These are phyloP conservation scores for Fusarium buharicum DNA, from an alignment of 2,329 filamentous ascomycete species.

Conservation along the genomic window DNA sequence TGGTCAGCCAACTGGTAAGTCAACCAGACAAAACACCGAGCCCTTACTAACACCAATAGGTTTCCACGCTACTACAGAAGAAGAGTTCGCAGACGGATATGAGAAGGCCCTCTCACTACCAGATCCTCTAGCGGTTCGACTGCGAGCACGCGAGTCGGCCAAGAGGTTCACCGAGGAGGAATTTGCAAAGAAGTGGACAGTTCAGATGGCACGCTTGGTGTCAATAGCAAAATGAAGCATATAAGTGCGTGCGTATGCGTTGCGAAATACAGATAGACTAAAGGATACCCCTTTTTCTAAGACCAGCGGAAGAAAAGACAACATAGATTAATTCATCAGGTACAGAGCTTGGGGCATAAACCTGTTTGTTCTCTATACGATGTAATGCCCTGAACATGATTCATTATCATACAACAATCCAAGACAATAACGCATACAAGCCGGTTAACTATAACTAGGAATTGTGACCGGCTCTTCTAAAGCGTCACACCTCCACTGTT, in stretches of 20 bases:
- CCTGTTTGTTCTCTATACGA: not conserved
- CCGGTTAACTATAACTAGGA: not conserved
- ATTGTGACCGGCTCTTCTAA: constrained; percentile 38
- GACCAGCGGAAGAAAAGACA: constrained; percentile 19
- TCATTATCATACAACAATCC: not conserved
- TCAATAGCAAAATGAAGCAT: constrained; percentile 48
- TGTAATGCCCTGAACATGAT: not conserved
- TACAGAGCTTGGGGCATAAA: not conserved
- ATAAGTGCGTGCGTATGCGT: constrained; percentile 29
- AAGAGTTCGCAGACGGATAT: constrained; percentile 84
- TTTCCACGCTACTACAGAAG: constrained; percentile 82
- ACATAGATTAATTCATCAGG: constrained; percentile 27
- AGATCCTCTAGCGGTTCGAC: constrained; percentile 78
- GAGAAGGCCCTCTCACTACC: constrained; percentile 77
- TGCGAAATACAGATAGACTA: constrained; percentile 45
- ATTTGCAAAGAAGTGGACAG: constrained; percentile 82
- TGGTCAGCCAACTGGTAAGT: constrained; percentile 78
- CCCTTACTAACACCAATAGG: constrained; percentile 58
- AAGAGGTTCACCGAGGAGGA: constrained; percentile 87
- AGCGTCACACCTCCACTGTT: constrained; percentile 72
- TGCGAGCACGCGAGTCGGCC: constrained; percentile 80
- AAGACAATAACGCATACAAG: not conserved
- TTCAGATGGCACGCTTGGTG: constrained; percentile 78
- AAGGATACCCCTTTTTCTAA: constrained; percentile 51
- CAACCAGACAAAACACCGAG: not conserved